Base-by-base conservation (phyloP, 768 basidiomycete genomes). In the Macrolepiota fuliginosa region DNA sequence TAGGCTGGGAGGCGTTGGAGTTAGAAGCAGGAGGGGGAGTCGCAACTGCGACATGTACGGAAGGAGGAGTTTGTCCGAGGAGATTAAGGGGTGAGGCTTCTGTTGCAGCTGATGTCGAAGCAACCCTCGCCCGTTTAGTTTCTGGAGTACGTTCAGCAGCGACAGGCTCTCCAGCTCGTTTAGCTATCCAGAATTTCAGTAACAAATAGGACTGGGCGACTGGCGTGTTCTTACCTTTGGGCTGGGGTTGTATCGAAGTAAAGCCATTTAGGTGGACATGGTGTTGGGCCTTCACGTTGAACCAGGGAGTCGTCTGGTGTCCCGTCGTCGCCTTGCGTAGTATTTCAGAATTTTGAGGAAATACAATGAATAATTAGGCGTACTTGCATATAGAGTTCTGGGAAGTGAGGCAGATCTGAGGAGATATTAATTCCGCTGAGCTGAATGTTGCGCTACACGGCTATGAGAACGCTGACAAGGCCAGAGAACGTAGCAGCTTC, bases 401-500 rank as follows among this genome's bases (percentile, higher is more conserved):
- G 62, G 54, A 87, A 82, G 24, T 76, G 77, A 3, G 79, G 75
- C 51, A 86, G 71, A 27, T 77, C 77, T 5, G 72, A 67, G 24
- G 71, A 71, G 0, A 85, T 69, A 49, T 74, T 74, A 11, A 91
- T 81, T 11, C 80, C 73, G 64, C 77, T 88, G 54, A 83, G 75
- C 61, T 81, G 72, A 52, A 90, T 88, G 53, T 83, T 82, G 65
- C 88, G 77, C 89, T 91, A 5, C 56, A 42, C 19, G 19, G 39
- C 1, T 13, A 39, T 54, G 40, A 60, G 39, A 29, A 54, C 27
- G 57, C 12, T 12, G 24, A 3, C 3, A 19, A 9, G 40, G n/a
- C 5, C 32, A 1, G 40, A 0, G 15, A 13, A 22, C 2, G 6
- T 10, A 24, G 17, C 17, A 54, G n/a, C 12, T 4, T 25, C 76